These are phyloP conservation scores for Amanita inopinata DNA, from an alignment of 768 basidiomycete genomes.

Conservation along the genomic window DNA sequence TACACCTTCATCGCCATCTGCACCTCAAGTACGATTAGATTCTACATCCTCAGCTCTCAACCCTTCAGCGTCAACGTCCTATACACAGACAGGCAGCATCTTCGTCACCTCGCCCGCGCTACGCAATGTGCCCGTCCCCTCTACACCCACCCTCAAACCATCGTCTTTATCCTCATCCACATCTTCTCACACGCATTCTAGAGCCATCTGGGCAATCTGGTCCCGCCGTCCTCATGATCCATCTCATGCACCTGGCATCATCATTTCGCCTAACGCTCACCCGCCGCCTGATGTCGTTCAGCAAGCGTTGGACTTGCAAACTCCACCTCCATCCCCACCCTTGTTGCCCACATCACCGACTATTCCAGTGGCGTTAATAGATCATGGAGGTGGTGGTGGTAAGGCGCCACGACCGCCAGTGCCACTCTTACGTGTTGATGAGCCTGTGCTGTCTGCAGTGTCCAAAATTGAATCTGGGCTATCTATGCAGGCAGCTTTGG, in stretches of 20 bases:
- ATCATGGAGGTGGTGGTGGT: neutral
- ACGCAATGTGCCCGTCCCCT: too few relatives aligned
- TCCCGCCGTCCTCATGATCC: slow-evolving; percentile 63
- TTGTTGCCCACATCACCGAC: slow-evolving; percentile 10
- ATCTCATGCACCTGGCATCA: slow-evolving; percentile 53
- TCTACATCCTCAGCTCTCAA: neutral
- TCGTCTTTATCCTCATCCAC: neutral
- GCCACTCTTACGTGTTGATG: too few relatives aligned
- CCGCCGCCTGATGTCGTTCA: slow-evolving; percentile 53
- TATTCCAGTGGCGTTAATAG: neutral
- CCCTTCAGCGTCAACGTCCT: too few relatives aligned
- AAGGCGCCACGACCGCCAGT: too few relatives aligned
- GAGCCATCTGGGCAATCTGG: slow-evolving; percentile 52
- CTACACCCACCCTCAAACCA: too few relatives aligned
- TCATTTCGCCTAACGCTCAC: slow-evolving; percentile 54
- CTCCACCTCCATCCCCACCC: slow-evolving; percentile 37
- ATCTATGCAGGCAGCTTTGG: too few relatives aligned
- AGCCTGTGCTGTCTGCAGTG: too few relatives aligned
- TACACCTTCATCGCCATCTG: slow-evolving; percentile 1
- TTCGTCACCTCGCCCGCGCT: too few relatives aligned
- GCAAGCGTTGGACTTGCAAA: slow-evolving; percentile 41
- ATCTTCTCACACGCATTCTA: too few relatives aligned
- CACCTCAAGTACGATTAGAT: slow-evolving; percentile 3
- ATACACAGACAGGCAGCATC: too few relatives aligned
- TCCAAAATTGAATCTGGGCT: too few relatives aligned